Base-by-base conservation (phyloP, 495 filamentous ascomycete genomes). In the Xylaria sp. region DNA sequence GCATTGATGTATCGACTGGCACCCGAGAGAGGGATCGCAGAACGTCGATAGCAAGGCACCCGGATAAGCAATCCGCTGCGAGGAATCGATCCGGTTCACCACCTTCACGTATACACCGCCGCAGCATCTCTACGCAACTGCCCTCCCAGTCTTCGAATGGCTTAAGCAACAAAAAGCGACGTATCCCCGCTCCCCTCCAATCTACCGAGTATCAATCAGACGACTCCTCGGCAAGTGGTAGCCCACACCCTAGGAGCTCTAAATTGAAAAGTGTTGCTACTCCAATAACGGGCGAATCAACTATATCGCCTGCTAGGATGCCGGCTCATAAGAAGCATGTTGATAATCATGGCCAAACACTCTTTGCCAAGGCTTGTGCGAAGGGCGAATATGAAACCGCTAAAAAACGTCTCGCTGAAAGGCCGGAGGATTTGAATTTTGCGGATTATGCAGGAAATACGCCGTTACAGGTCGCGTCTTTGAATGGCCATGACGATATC, bases 401-500 rank as follows among this genome's bases (percentile, higher is more conserved):
- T 14, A 91, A 90, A 74, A 82, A 85, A 59, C 85, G 91, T 67
- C 84, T 93, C 41, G 84, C 89, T 6, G 92, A 95, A 75, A 89
- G 92, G 29, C 93, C 93, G 3, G 91, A 95, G 63, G 93, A 97
- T 80, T 82, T 98, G 63, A 92, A 98, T 78, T 86, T 94, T 61
- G 89, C 93, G 52, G 97, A 99, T 76, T 93, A 97, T 80, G 97
- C 95, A 15, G 93, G 92, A 29, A 98, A 98, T 77, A 94, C 94
- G 9, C 97, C 96, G 64, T 82, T 99, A 43, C 96, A 99, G 76
- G 93, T 96, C 73, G 93, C 95, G 5, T 89, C 94, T 61, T 84
- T 99, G 19, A 89, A 94, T 72, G 96, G 96, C 9, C 90, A 90
- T 76, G 88, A 87, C 7, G 89, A 93, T 46, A 92, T 98, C 67